Percentiles rank a stretch among this genome's conserved stretches.
Evolutionary conservation across 2,329 filamentous ascomycete species (phyloP).

Genomic region (Cytospora mali): DNA sequence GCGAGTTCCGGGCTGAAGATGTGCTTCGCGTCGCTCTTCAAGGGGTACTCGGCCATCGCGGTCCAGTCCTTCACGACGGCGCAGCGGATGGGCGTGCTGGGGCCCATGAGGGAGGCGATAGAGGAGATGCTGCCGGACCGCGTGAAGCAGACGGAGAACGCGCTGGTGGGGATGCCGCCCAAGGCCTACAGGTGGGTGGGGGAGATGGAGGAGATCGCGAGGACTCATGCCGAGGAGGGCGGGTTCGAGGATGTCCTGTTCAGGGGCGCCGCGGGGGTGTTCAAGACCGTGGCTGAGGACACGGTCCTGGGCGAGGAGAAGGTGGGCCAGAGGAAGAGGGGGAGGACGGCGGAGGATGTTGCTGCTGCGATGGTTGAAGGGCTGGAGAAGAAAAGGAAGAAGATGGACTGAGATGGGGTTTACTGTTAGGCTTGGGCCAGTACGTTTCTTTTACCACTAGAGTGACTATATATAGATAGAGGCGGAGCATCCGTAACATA

Average conservation of each 20-base stretch:
- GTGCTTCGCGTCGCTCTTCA: constrained; percentile 64
- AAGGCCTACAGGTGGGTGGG: constrained; percentile 79
- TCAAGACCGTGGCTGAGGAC: constrained; percentile 62
- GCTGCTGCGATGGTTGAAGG: constrained; percentile 53
- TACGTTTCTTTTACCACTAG: no score
- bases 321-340: constrained; percentile 27
- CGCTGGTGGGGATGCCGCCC: constrained; percentile 59
- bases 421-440: no score
- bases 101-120: constrained; percentile 60
- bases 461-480: no score
- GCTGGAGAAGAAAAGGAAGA: constrained; percentile 32
- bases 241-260: constrained; percentile 63
- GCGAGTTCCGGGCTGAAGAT: constrained; percentile 65
- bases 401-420: constrained; percentile 30
- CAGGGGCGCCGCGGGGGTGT: constrained; percentile 62
- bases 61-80: constrained; percentile 74
- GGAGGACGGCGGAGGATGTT: constrained; percentile 51
- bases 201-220: constrained; percentile 76
- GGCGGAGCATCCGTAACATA: no score
- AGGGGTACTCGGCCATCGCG: constrained; percentile 69
- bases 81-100: constrained; percentile 61
- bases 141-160: constrained; percentile 49
- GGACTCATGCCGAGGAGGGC: constrained; percentile 65
- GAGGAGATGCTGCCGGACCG: constrained; percentile 50
- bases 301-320: constrained; percentile 54